A percentile compares a stretch with the other conserved stretches of the same genome.
These are phyloP conservation scores for Sesbania bispinosa DNA, from an alignment of 306 rosid genomes.

Conservation along the genomic window DNA sequence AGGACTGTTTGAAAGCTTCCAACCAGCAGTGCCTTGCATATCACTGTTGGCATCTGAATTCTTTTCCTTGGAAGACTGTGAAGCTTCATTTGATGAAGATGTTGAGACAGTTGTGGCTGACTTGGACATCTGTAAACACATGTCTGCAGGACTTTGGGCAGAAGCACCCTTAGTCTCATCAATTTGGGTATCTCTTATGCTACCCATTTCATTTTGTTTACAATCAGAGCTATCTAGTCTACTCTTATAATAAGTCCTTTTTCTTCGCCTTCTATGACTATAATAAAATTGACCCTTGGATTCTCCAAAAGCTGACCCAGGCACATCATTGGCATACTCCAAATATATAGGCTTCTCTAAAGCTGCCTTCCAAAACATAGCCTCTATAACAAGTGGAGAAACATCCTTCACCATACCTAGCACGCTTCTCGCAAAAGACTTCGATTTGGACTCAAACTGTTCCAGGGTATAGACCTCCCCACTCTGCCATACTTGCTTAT, in stretches of 20 bases:
- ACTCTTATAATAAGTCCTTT: slow-evolving; percentile 68
- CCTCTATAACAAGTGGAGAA: slow-evolving; percentile 73
- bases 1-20: slow-evolving; percentile 98
- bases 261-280: slow-evolving; percentile 66
- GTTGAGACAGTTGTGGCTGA: slow-evolving; percentile 32
- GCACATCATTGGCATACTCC: slow-evolving; percentile 98
- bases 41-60: slow-evolving; percentile 46
- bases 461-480: slow-evolving; percentile 89
- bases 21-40: slow-evolving; percentile 91
- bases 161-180: slow-evolving; percentile 32
- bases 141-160: slow-evolving; percentile 23
- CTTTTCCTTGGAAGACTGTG: slow-evolving; percentile 46
- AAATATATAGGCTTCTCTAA: slow-evolving; percentile 85
- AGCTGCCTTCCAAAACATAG: slow-evolving; percentile 96
- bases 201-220: slow-evolving; percentile 37
- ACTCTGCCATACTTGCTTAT: slow-evolving; percentile 98
- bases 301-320: slow-evolving; percentile 94
- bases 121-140: slow-evolving; percentile 37
- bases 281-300: slow-evolving; percentile 63
- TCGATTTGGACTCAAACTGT: slow-evolving; percentile 89
- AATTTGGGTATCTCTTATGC: slow-evolving; percentile 20
- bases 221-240: slow-evolving; percentile 44
- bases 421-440: slow-evolving; percentile 56
- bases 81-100: slow-evolving; percentile 43
- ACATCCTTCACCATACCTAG: slow-evolving; percentile 68